Evolutionary conservation across 2,329 filamentous ascomycete genomes (phyloP).

Genomic region (Ceratocystis papillata): DNA sequence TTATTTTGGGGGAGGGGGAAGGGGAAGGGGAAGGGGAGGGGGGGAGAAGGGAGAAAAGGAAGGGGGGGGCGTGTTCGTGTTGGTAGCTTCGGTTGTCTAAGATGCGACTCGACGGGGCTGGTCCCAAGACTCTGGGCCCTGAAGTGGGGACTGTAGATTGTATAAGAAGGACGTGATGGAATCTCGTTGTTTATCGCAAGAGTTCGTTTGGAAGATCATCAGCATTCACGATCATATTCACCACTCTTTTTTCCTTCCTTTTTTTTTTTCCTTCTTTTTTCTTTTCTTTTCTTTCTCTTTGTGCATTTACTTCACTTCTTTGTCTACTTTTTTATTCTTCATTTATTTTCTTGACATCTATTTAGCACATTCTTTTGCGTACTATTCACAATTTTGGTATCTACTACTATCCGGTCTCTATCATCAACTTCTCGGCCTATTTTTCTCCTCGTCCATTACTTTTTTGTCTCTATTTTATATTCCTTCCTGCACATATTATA

Average conservation of each 20-base stretch:
- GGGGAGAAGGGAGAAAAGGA: not conserved
- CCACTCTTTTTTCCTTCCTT: not conserved
- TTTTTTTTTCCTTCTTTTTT: not conserved
- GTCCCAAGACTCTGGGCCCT: not conserved
- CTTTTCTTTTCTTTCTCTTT: not conserved
- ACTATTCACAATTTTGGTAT: not conserved
- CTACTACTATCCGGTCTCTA: not conserved
- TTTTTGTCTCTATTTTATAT: not conserved
- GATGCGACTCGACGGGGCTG: not conserved
- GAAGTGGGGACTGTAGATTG: not conserved
- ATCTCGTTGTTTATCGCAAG: not conserved
- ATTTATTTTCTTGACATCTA: not conserved
- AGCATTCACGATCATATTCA: conserved; percentile 12
- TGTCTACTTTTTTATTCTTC: not conserved
- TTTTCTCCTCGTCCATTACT: not conserved
- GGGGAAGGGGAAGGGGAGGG: not conserved
- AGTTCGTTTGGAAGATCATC: conserved; percentile 6
- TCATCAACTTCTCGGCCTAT: not conserved
- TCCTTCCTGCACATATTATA: not conserved
- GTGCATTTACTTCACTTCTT: too few relatives aligned
- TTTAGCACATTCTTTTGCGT: not conserved
- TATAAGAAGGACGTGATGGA: conserved; percentile 2
- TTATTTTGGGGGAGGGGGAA: not conserved
- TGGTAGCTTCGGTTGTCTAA: not conserved
- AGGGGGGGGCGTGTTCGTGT: not conserved